Base-by-base conservation (phyloP, 2,329 filamentous ascomycete species). In the Aspergillus awamori region DNA sequence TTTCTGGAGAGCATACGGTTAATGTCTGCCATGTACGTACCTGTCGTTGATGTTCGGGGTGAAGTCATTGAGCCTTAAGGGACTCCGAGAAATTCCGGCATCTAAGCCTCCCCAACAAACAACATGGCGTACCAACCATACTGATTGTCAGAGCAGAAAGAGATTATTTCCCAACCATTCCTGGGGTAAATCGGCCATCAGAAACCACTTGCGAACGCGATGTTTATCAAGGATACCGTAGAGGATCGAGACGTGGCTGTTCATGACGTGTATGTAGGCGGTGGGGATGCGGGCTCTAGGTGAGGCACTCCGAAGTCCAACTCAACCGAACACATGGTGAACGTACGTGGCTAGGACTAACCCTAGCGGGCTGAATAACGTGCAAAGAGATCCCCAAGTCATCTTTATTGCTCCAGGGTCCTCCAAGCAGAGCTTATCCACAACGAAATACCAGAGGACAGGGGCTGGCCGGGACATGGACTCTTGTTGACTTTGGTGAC, bases 401-500 rank as follows among this genome's bases (percentile, higher is more conserved):
- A 30, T 17, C 38, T 28, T 17, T 17, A 24, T 28, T 43, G 26
- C 10, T 20, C 22, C 26, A 36, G 15, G 5, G 22, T 6, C 22
- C n/a, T 36, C 17, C 28, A 22, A 5, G 6, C 22, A 17, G 22
- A 20, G 24, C 28, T 33, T 17, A 43, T 11, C 11, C 13, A 17
- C 49, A 36, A 52, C 22, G n/a, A 39, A 15, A 26, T 20, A 45
- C 36, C 39, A 15, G 45, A 20, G 36, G 24, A 45, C 24, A 41
- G 33, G 45, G 55, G 24, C 17, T 30, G 49, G 53, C 56, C 20
- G 58, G 36, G 28, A 55, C 36, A 62, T 30, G 36, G 49, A 17
- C 41, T 58, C 54, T 60, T 52, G 61, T 53, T 60, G 56, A 60
- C 33, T 57, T 60, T 56, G 51, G 60, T 61, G 57, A 63, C 61